phyloP scores from a whole-genome alignment of 164 flowering plant species.

The Kalanchoe fedtschenkoi region DNA sequence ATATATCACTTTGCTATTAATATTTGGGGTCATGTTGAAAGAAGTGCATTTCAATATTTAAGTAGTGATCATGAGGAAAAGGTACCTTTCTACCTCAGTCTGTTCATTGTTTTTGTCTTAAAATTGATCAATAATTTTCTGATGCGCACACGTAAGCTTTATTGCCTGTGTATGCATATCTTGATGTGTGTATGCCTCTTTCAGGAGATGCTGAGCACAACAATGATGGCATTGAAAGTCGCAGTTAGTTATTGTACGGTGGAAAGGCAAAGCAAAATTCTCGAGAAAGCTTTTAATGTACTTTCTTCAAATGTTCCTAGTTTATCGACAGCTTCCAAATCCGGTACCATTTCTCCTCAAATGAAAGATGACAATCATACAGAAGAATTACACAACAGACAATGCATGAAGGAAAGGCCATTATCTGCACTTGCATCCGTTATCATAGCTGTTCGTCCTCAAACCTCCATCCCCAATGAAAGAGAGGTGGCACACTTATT shows the following conservation, averaged over 20 bases:
- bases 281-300: constrained; percentile 45
- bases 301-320: constrained; percentile 30
- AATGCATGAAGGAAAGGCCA: constrained; percentile 54
- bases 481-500: constrained; percentile 34
- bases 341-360: constrained; percentile 10
- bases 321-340: constrained; percentile 17
- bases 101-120: background rate
- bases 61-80: constrained; percentile 17
- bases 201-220: constrained; percentile 63
- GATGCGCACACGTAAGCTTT: background rate
- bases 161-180: background rate
- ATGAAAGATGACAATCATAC: constrained; percentile 15
- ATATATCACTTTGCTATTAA: constrained; percentile 34
- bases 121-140: background rate
- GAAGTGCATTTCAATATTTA: constrained; percentile 11
- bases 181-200: constrained; percentile 3
- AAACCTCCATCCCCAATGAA: constrained; percentile 40
- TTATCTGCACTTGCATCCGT: constrained; percentile 70
- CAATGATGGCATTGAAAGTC: constrained; percentile 50
- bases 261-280: constrained; percentile 42
- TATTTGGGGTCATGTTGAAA: constrained; percentile 49
- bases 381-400: constrained; percentile 13
- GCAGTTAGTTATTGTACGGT: constrained; percentile 50
- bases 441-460: constrained; percentile 56
- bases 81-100: constrained; percentile 19